These are phyloP conservation scores for Phialophora tarda DNA, from an alignment of 2,329 filamentous ascomycete genomes.

Conservation along the genomic window DNA sequence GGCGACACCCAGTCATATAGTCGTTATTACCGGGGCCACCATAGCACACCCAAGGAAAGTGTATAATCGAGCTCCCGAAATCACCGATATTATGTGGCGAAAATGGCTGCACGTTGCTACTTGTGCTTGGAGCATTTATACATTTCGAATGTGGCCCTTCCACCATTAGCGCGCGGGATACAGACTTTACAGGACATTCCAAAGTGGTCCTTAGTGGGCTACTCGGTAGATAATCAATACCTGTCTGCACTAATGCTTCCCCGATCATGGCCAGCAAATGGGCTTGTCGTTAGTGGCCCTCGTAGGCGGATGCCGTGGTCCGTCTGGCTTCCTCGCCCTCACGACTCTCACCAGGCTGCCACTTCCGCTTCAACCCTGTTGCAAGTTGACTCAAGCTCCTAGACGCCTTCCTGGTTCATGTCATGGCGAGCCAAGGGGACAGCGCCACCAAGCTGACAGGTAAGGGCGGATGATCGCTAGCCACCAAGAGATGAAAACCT, in stretches of 20 bases:
- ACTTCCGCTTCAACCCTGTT: neutral
- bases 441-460: neutral
- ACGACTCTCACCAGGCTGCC: neutral
- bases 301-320: neutral
- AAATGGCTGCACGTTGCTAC: neutral
- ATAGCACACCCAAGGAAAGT: neutral
- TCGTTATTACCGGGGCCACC: neutral
- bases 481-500: neutral
- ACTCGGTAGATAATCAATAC: neutral
- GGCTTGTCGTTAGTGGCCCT: neutral
- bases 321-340: neutral
- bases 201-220: neutral
- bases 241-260: neutral
- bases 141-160: neutral
- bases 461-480: neutral
- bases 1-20: neutral
- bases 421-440: neutral
- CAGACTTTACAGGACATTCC: neutral
- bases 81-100: neutral
- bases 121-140: neutral
- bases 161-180: neutral
- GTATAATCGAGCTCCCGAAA: neutral
- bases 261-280: neutral
- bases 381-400: neutral
- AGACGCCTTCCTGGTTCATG: neutral